Percentiles rank a stretch among this genome's conserved stretches.
Conservation (phyloP, 306 rosid species). For the Quercus berberidifolia region DNA sequence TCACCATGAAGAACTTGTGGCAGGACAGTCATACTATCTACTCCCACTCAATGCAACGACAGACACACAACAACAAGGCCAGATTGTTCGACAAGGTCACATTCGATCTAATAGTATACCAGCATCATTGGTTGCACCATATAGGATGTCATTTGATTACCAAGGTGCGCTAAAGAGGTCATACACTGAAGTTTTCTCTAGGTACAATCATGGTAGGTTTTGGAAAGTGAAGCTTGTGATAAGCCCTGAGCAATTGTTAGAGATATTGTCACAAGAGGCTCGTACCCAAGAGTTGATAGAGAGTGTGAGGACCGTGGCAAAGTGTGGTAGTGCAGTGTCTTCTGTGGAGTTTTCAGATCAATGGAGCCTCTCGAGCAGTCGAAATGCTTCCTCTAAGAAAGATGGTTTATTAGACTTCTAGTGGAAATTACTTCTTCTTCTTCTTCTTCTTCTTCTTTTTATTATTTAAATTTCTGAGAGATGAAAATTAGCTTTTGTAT, state of each 20-base stretch:
- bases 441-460: neutral
- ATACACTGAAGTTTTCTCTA: slow-evolving; percentile 41
- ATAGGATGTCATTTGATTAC: slow-evolving; percentile 67
- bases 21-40: slow-evolving; percentile 61
- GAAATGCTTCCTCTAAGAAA: slow-evolving; percentile 52
- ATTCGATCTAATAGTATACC: slow-evolving; percentile 70
- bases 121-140: slow-evolving; percentile 35
- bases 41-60: slow-evolving; percentile 46
- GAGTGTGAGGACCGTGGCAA: slow-evolving; percentile 75
- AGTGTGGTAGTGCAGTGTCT: slow-evolving; percentile 49
- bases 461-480: neutral
- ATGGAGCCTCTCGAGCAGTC: slow-evolving; percentile 64
- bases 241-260: slow-evolving; percentile 56
- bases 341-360: slow-evolving; percentile 59
- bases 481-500: neutral
- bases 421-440: neutral
- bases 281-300: slow-evolving; percentile 68
- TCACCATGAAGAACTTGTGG: slow-evolving; percentile 43
- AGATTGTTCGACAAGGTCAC: slow-evolving; percentile 54
- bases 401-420: slow-evolving; percentile 40
- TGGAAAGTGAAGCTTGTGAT: slow-evolving; percentile 91
- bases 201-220: slow-evolving; percentile 38
- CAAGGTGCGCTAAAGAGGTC: slow-evolving; percentile 55
- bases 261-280: slow-evolving; percentile 68
- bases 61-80: neutral